Conservation (phyloP, 2,329 filamentous ascomycete species). For the Aureobasidium sp. region DNA sequence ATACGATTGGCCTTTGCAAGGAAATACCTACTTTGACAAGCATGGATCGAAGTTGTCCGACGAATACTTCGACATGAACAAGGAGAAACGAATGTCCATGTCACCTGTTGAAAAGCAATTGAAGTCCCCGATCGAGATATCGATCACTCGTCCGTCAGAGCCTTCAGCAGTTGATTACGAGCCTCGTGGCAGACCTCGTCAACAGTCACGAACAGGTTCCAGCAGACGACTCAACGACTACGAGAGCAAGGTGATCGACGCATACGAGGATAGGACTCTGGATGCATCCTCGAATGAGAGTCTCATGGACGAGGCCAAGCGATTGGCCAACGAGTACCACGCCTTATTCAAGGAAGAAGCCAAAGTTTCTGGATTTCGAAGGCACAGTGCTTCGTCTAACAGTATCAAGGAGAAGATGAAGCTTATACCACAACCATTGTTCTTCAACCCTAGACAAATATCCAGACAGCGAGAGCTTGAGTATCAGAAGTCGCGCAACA, state of each 20-base stretch:
- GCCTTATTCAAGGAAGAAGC: constrained; percentile 19
- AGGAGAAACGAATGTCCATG: not conserved
- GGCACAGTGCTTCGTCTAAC: not conserved
- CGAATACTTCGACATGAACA: not conserved
- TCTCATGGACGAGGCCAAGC: constrained; percentile 16
- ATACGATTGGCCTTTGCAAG: not conserved
- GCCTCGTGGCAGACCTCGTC: not conserved
- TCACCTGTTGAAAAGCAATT: constrained; percentile 2
- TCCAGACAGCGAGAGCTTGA: not conserved
- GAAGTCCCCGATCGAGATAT: not conserved
- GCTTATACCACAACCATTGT: constrained; percentile 26
- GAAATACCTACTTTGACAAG: not conserved
- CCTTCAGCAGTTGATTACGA: not conserved
- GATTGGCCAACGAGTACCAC: constrained; percentile 22
- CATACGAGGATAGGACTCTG: not conserved
- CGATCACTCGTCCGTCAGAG: not conserved
- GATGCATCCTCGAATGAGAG: constrained; percentile 12
- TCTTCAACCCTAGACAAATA: constrained; percentile 15
- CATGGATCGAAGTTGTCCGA: not conserved
- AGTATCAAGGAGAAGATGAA: constrained; percentile 20
- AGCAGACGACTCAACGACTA: not conserved
- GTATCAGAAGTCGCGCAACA: not conserved
- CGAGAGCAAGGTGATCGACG: not conserved
- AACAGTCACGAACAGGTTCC: not conserved
- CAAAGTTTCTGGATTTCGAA: not conserved